Conservation (phyloP, 345 rosid species). For the Cardamine resedifolia region DNA sequence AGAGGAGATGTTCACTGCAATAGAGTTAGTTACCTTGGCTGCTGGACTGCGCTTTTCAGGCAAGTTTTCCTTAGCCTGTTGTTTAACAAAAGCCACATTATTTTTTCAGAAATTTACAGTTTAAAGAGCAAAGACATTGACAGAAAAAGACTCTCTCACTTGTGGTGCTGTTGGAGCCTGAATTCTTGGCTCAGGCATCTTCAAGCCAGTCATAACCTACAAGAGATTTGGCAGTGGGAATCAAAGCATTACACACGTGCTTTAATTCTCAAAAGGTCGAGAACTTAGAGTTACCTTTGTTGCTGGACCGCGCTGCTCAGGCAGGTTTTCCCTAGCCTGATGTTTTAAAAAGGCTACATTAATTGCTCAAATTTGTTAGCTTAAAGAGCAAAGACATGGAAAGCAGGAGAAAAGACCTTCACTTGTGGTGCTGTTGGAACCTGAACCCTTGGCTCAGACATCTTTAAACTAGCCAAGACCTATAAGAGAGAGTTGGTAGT, state of each 20-base stretch:
- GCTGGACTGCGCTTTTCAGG: slow-evolving; percentile 5
- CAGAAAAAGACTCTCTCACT: slow-evolving; percentile 47
- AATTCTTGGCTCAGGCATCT: slow-evolving; percentile 40
- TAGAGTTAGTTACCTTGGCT: slow-evolving; percentile 31
- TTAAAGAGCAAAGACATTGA: slow-evolving; percentile 3
- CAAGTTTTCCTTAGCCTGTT: slow-evolving; percentile 30
- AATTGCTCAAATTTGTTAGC: slow-evolving; percentile 4
- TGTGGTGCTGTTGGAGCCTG: slow-evolving; percentile 41
- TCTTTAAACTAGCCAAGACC: slow-evolving; percentile 43
- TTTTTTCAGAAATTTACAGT: slow-evolving; percentile 6
- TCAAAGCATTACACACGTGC: neutral
- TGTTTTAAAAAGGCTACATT: neutral
- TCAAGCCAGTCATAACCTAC: slow-evolving; percentile 49
- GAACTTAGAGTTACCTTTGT: slow-evolving; percentile 11
- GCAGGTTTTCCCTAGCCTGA: slow-evolving; percentile 16
- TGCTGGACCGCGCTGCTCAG: neutral
- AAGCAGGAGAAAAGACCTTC: slow-evolving; percentile 43
- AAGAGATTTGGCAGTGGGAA: slow-evolving; percentile 13
- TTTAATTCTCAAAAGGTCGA: neutral
- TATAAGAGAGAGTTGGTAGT: slow-evolving; percentile 22
- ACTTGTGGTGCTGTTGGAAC: slow-evolving; percentile 35
- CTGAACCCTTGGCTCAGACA: slow-evolving; percentile 35
- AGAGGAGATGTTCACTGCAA: slow-evolving; percentile 12
- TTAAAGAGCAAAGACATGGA: neutral
- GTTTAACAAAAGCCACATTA: slow-evolving; percentile 21